A percentile compares a stretch with the other conserved stretches of the same genome.
Evolutionary conservation across 2,329 filamentous ascomycete genomes (phyloP).

Genomic region (Colletotrichum chrysophilum): DNA sequence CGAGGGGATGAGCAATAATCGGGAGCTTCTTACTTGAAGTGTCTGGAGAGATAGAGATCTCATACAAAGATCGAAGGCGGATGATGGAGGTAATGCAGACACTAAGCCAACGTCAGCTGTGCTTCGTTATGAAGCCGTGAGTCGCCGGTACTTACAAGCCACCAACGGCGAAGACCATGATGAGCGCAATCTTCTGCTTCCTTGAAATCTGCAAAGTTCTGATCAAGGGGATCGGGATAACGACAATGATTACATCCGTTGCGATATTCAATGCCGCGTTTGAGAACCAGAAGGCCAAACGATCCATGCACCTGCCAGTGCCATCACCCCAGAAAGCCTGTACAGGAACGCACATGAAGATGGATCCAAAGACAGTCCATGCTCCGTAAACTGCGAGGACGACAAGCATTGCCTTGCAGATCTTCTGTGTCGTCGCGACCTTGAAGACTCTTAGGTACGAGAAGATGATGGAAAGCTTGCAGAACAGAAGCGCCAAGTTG

Average conservation of each 20-base stretch:
- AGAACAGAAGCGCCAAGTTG: not conserved
- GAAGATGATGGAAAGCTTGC: not conserved
- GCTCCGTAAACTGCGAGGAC: slow-evolving; percentile 28
- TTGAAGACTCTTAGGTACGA: not conserved
- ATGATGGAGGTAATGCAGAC: slow-evolving; percentile 24
- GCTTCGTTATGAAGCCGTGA: not conserved
- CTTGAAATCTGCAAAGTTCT: not conserved
- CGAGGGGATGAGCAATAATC: not conserved
- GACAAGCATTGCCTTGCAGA: not conserved
- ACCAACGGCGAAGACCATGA: not conserved
- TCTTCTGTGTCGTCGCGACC: not conserved
- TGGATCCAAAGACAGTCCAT: slow-evolving; percentile 28
- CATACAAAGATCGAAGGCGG: slow-evolving; percentile 24
- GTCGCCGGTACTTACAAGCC: not conserved
- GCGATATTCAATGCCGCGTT: slow-evolving; percentile 34
- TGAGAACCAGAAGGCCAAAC: slow-evolving; percentile 25
- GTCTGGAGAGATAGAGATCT: slow-evolving; percentile 11
- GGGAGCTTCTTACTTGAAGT: not conserved
- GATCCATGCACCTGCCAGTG: slow-evolving; percentile 26
- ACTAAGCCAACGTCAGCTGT: not conserved
- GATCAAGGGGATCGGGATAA: slow-evolving; percentile 28
- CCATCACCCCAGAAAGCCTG: slow-evolving; percentile 25
- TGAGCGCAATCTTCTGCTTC: not conserved
- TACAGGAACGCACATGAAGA: slow-evolving; percentile 31
- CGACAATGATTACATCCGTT: slow-evolving; percentile 31